Percentiles rank a stretch among this genome's conserved stretches.
Evolutionary conservation across 805 yeast species (phyloP).

Genomic region (Pichia gijzeniarum): DNA sequence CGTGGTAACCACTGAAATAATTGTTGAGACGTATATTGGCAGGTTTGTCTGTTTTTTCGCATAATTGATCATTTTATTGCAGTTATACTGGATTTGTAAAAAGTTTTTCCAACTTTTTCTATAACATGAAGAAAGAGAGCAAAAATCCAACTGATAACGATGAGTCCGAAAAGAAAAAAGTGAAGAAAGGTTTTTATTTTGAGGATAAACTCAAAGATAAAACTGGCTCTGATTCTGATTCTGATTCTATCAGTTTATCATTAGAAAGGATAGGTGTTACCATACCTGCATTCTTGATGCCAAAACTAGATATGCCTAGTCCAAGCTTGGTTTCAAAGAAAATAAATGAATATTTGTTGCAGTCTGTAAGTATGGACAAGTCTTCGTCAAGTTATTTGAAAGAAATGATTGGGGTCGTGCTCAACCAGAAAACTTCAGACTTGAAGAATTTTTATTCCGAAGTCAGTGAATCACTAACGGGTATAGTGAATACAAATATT

Average conservation of each 20-base stretch:
- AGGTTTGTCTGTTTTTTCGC: too few species aligned
- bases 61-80: too few species aligned
- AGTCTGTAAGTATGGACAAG: constrained; percentile 9
- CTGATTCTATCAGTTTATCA: constrained; percentile 39
- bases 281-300: constrained; percentile 10
- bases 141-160: neutral
- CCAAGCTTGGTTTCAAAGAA: constrained; percentile 2
- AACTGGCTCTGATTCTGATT: constrained; percentile 17
- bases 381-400: constrained; percentile 8
- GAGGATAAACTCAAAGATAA: neutral
- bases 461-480: constrained; percentile 28
- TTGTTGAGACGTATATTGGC: too few species aligned
- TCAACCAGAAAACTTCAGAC: constrained; percentile 15
- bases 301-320: constrained; percentile 5
- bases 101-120: neutral
- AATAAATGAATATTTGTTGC: constrained; percentile 8
- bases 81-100: too few species aligned
- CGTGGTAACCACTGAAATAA: too few species aligned
- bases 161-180: neutral
- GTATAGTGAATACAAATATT: constrained; percentile 41
- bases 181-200: neutral
- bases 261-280: constrained; percentile 45
- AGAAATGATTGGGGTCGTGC: constrained; percentile 7
- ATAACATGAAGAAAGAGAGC: neutral
- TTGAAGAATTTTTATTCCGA: constrained; percentile 22